Base-by-base conservation (phyloP, 495 filamentous ascomycete species). In the Jackrogersella minutella region DNA sequence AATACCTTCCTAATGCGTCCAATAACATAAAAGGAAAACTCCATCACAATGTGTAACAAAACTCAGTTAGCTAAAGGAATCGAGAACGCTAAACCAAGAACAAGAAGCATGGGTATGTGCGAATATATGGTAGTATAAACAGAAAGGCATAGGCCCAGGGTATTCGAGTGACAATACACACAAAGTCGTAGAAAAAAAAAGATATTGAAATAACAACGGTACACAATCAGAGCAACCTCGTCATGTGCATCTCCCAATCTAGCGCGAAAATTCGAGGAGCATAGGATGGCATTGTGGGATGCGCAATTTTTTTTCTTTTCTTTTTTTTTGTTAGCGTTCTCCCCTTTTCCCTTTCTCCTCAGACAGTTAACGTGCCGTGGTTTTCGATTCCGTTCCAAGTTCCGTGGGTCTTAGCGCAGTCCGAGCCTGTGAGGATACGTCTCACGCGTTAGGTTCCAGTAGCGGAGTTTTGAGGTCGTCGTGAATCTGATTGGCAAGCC, bases 121-220 rank as follows among this genome's bases (percentile, higher is more conserved):
- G 10, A 41, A 60, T 61, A 30, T 14, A 28, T 17, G 26, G 16
- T n/a, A 16, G 14, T 10, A 10, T 47, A 62, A 14, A 21, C 6
- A 17, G 37, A 62, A 14, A 33, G 17, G 7, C 16, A 66, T 28
- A n/a, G 22, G 50, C 7, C 40, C 53, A 36, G 64, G 64, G 64
- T 68, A 68, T 68, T 58, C 21, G 39, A 30, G 13, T 47, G 49
- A 47, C 40, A n/a, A 31, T 39, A 40, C 49, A 41, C 49, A 65
- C 6, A 34, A 24, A 11, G 13, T 13, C 10, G 22, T 54, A 55
- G 46, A 22, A 47, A 49, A 54, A n/a, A 17, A 37, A 44, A 47
- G 41, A 59, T 30, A 50, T 31, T n/a, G 5, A 58, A 14, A 17
- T 4, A 50, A 57, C 28, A 28, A 36, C 19, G 28, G 44, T 41